Conservation (phyloP, 1,284 basidiomycete species). For the Butyriboletus appendiculatus region DNA sequence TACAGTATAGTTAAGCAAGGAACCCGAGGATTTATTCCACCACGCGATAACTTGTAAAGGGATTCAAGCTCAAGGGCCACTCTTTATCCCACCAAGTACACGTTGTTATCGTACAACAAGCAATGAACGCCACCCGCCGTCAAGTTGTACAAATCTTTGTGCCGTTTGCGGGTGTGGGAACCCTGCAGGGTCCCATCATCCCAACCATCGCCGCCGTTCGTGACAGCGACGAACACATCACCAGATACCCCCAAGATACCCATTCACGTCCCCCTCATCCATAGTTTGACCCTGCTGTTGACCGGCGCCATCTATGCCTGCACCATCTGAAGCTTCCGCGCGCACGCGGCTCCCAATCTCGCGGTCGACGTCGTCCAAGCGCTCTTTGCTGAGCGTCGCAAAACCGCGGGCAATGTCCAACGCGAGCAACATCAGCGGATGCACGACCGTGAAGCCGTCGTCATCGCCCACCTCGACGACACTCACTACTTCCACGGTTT, state of each 20-base stretch:
- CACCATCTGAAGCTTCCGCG: conserved; percentile 32
- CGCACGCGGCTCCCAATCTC: conserved; percentile 29
- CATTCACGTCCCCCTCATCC: neutral
- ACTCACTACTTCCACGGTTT: conserved; percentile 21
- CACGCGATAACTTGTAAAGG: too few relatives aligned
- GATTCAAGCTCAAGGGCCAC: too few relatives aligned
- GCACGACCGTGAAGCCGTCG: conserved; percentile 44
- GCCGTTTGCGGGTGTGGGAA: conserved; percentile 16
- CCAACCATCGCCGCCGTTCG: conserved; percentile 17
- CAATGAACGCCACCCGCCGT: too few relatives aligned
- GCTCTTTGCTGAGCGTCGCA: conserved; percentile 28
- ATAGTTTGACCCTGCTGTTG: neutral
- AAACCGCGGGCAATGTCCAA: conserved; percentile 36
- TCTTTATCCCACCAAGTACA: too few relatives aligned
- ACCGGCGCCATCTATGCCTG: conserved; percentile 23
- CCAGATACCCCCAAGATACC: conserved; percentile 22
- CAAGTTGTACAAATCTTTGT: too few relatives aligned
- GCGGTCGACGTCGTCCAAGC: conserved; percentile 27
- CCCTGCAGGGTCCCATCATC: neutral
- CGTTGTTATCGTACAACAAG: too few relatives aligned
- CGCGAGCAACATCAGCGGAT: conserved; percentile 37
- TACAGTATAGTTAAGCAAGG: neutral
- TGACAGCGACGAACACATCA: conserved; percentile 17
- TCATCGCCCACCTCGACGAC: conserved; percentile 30
- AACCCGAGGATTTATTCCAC: neutral